Conservation (phyloP, 148 eudicot genomes). For the Pharnaceum exiguum region DNA sequence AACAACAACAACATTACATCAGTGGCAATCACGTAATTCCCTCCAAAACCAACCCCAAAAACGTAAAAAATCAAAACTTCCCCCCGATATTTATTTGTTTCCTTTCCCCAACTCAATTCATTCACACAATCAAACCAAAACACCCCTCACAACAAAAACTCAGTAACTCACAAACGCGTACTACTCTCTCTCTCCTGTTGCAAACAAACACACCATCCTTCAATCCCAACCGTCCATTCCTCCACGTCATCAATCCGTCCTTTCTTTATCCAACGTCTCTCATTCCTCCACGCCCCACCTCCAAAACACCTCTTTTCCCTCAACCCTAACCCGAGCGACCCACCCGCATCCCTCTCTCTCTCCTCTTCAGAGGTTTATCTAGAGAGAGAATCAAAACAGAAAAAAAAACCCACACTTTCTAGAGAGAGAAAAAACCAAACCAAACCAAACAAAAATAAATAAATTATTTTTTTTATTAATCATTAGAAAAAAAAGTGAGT, state of each 20-base stretch:
- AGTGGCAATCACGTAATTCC: conserved; percentile 17
- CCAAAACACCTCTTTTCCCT: conserved; percentile 19
- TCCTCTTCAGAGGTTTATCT: conserved; percentile 22
- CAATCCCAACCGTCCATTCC: conserved; percentile 41
- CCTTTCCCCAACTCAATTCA: conserved; percentile 12
- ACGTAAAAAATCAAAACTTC: too few species aligned
- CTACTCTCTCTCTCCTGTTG: not conserved
- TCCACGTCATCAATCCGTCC: conserved; percentile 69
- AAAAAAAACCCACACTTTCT: not conserved
- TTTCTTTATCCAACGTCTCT: conserved; percentile 34
- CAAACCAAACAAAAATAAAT: not conserved
- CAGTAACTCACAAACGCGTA: too few species aligned
- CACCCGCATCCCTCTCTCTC: conserved; percentile 37
- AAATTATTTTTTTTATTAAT: conserved; percentile 4
- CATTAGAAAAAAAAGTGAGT: not conserved
- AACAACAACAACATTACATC: not conserved
- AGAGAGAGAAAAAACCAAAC: conserved; percentile 19
- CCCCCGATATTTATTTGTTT: conserved; percentile 22
- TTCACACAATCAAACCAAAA: too few species aligned
- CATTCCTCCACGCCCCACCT: conserved; percentile 10
- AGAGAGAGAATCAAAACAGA: conserved; percentile 21
- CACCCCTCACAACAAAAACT: too few species aligned
- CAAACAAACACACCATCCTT: conserved; percentile 59
- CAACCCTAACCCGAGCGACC: conserved; percentile 46
- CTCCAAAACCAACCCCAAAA: not conserved